Evolutionary conservation across 495 filamentous ascomycete species (phyloP), one percentile per base, ranked within the genome.

Genomic region (Clavariopsis aquatica): DNA sequence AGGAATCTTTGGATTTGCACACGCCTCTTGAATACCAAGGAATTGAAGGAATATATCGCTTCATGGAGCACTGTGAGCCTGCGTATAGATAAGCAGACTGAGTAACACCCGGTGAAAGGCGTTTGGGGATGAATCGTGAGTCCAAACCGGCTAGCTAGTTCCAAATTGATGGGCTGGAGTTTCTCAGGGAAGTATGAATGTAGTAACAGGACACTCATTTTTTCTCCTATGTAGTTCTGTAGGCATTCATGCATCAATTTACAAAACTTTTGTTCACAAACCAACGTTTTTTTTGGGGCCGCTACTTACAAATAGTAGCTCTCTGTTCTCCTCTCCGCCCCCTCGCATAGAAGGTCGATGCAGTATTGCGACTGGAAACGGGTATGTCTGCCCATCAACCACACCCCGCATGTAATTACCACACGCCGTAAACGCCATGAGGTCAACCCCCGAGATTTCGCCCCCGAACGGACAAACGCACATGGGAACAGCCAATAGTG

Each of bases 41-140:
- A 8, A 74, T 90, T 17, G 88, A 95, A 68, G 93, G 93, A 0
- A 91, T 98, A 20, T 90, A 93, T 74, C 83, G 83, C 43, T 97
- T 96, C 74, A 69, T 98, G 51, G 90, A 90, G 72, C 89, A 95
- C 67, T 94, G 92, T 72, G 90, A 96, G 73, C 78, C 79, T 19
- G 83, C 85, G 45, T 76, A 74, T 53, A 80, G 77, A 52, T 62
- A 62, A 41, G 19, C 45, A 17, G n/a, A 3, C 22, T 2, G 8
- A 43, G 15, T 2, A 17, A 43, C 2, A 43, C 13, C 36, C 15
- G 6, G 20, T 27, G 26, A 24, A 17, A 31, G 45, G 36, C 34
- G 52, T 56, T 31, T 28, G 31, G 47, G 24, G 47, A n/a, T 28
- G 27, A 7, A 13, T 29, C 13, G 24, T 52, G 7, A 8, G 10